A percentile compares a stretch with the other conserved stretches of the same genome.
Conservation (phyloP, 1,284 basidiomycete genomes). For the Stereum hirsutum region DNA sequence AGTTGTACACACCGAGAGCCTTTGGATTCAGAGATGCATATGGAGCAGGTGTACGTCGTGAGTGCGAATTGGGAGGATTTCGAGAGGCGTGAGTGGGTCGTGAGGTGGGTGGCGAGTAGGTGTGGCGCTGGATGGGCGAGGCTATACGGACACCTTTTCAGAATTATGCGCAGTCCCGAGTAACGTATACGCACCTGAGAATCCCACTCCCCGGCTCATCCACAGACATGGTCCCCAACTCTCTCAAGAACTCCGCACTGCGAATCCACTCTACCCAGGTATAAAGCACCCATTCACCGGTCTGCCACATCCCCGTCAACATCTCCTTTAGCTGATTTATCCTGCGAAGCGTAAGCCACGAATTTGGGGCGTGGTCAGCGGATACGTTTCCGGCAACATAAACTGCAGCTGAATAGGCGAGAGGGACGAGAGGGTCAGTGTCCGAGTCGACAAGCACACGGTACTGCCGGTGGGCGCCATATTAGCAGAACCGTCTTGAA, state of each 20-base stretch:
- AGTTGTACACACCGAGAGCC: slow-evolving; percentile 62
- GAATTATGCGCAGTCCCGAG: slow-evolving; percentile 2
- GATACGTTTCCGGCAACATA: slow-evolving; percentile 48
- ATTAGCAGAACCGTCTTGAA: slow-evolving; percentile 17
- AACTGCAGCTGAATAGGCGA: slow-evolving; percentile 57
- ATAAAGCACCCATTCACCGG: slow-evolving; percentile 53
- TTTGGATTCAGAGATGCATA: slow-evolving; percentile 61
- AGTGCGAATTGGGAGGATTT: slow-evolving; percentile 45
- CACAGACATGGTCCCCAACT: slow-evolving; percentile 24
- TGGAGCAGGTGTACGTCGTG: slow-evolving; percentile 53
- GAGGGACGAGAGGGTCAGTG: slow-evolving; percentile 34
- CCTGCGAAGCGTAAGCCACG: slow-evolving; percentile 53
- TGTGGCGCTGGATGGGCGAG: slow-evolving; percentile 49
- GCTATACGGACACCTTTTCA: slow-evolving; percentile 26
- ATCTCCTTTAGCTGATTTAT: slow-evolving; percentile 25
- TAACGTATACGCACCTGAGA: slow-evolving; percentile 32
- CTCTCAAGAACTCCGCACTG: slow-evolving; percentile 48
- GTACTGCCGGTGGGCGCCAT: background rate
- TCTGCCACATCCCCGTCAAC: slow-evolving; percentile 47
- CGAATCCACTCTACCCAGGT: slow-evolving; percentile 64
- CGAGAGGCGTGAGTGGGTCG: slow-evolving; percentile 35
- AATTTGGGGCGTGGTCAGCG: slow-evolving; percentile 39
- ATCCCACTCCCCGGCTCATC: slow-evolving; percentile 13
- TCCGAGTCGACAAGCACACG: background rate
- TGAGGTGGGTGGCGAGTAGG: slow-evolving; percentile 37